Evolutionary conservation across 768 basidiomycete genomes (phyloP), one percentile per base, ranked within the genome.

Genomic region (Hydnomerulius pinastri): DNA sequence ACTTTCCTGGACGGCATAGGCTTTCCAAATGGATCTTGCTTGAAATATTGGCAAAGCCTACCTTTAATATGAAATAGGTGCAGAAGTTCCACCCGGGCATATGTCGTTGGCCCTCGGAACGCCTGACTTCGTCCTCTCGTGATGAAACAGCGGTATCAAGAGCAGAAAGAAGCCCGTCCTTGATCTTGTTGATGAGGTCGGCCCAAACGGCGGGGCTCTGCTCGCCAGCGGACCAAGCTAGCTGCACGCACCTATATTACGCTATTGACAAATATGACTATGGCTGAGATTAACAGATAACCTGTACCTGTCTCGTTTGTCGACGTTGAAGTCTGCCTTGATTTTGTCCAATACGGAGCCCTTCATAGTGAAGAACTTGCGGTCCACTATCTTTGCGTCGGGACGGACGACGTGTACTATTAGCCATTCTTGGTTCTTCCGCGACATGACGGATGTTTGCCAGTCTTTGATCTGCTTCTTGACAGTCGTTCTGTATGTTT

Each of bases 21-120:
- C 49, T 18, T 41, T 40, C 32, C 35, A 23, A 21, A 11, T 35
- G n/a, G 2, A 21, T 43, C 29, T 25, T 24, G 2, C 18, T 38
- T 35, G 24, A 25, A 21, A 23, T 45, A 37, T 32, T 48, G 46
- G 46, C 51, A 43, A 20, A n/a, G 44, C 75, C 49, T 47, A 92
- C 96, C 84, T 98, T 99, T 30, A 95, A 75, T 43, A 94, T 83
- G 69, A 98, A 98, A 74, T 95, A 98, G 0, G 90, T 94, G 66
- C 94, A 95, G 65, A 97, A 99, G 64, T 97, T 97, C 97, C 97
- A 99, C 8, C 97, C 96, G 1, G 93, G 92, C 83, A 94, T 90
- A 59, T 87, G 80, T 48, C 91, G 79, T 68, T 98, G 92, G 41
- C 83, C 79, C 63, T 99, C 96, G 0, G 90, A 92, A 30, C 92